A percentile compares a stretch with the other conserved stretches of the same genome.
phyloP scores from a whole-genome alignment of 139 green algal species.

The Chloropicon primus region DNA sequence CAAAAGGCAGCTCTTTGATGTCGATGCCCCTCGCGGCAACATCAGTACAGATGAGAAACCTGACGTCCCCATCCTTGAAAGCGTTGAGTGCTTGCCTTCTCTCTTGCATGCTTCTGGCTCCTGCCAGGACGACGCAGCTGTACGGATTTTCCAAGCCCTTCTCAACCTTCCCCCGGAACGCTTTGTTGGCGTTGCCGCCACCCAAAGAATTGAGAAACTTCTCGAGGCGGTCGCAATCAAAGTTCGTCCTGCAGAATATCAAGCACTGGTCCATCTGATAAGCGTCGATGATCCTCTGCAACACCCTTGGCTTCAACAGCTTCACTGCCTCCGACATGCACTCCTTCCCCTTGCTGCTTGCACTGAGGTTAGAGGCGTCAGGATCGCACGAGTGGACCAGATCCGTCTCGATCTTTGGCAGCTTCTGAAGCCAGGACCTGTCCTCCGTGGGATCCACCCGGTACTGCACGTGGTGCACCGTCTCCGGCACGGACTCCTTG shows the following conservation, averaged over 20 bases:
- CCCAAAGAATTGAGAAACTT: constrained; percentile 35
- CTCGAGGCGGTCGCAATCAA: constrained; percentile 68
- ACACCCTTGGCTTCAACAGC: constrained; percentile 56
- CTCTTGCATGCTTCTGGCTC: constrained; percentile 29
- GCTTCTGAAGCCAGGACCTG: constrained; percentile 44
- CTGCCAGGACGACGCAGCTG: constrained; percentile 43
- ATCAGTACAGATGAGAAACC: constrained; percentile 75
- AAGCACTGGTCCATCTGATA: constrained; percentile 40
- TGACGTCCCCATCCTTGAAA: constrained; percentile 65
- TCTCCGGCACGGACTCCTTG: constrained; percentile 54
- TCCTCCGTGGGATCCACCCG: constrained; percentile 44
- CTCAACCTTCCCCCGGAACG: constrained; percentile 34
- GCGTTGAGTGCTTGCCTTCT: constrained; percentile 40
- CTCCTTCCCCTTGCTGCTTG: not conserved
- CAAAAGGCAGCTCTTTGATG: constrained; percentile 63
- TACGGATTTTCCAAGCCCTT: constrained; percentile 48
- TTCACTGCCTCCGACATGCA: constrained; percentile 39
- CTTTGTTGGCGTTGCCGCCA: not conserved
- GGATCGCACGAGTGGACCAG: constrained; percentile 37
- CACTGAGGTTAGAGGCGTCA: constrained; percentile 14
- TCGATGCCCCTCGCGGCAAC: constrained; percentile 75
- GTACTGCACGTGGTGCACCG: constrained; percentile 60
- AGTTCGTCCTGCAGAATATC: constrained; percentile 24
- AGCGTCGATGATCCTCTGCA: constrained; percentile 44
- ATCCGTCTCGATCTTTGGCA: constrained; percentile 47